phyloP scores from a whole-genome alignment of 257 asterid genomes.

The Solanum neorickii region DNA sequence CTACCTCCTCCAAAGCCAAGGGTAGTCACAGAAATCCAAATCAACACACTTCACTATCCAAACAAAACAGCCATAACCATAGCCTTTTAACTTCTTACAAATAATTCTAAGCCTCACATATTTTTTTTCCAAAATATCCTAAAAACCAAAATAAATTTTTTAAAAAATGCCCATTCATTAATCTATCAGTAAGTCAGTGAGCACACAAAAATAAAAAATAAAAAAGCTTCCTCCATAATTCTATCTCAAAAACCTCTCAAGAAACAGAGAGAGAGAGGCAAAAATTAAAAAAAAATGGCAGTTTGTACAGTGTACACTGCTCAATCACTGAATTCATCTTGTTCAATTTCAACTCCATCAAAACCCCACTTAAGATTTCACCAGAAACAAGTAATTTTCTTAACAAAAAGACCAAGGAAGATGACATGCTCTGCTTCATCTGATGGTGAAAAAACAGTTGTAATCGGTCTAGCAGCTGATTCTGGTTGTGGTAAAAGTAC shows the following conservation, averaged over 20 bases:
- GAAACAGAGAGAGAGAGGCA: constrained; percentile 4
- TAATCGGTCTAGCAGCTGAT: constrained; percentile 87
- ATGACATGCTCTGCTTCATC: constrained; percentile 52
- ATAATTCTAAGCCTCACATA: constrained; percentile 14
- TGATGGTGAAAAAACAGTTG: constrained; percentile 37
- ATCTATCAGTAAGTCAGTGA: background rate
- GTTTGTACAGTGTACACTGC: constrained; percentile 59
- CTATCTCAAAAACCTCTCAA: background rate
- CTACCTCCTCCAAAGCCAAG: constrained; percentile 11
- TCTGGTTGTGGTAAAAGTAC: constrained; percentile 97
- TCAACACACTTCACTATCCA: constrained; percentile 9
- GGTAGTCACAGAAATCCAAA: constrained; percentile 5
- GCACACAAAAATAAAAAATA: background rate
- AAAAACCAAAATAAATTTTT: background rate
- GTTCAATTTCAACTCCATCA: constrained; percentile 60
- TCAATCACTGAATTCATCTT: constrained; percentile 56
- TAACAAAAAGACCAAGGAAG: constrained; percentile 14
- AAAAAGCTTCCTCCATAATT: background rate
- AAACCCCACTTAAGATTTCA: constrained; percentile 56
- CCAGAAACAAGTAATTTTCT: constrained; percentile 46
- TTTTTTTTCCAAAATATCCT: background rate
- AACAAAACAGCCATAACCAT: constrained; percentile 19
- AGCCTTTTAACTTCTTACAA: constrained; percentile 19
- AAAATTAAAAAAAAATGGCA: constrained; percentile 35
- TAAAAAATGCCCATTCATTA: background rate